Evolutionary conservation across 2,329 filamentous ascomycete genomes (phyloP).

Genomic region (Boeremia exigua): DNA sequence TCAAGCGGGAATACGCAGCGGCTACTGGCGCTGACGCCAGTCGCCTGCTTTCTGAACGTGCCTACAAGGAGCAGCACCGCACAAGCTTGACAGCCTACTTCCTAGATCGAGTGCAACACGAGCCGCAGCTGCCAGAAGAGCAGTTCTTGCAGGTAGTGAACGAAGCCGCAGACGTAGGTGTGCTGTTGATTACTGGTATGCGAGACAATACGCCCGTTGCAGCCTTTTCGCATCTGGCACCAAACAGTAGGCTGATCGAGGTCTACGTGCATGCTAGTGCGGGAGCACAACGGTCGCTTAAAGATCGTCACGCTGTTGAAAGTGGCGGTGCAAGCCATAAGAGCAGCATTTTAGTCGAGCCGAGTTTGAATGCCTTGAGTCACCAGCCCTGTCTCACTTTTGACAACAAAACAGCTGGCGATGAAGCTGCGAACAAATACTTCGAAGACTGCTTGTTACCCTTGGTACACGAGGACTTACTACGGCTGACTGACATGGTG

Average conservation of each 20-base stretch:
- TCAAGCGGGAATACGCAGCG: conserved; percentile 62
- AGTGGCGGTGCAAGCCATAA: too few species aligned
- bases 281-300: neutral
- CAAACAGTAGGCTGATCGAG: neutral
- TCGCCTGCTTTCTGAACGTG: neutral
- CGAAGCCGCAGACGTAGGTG: neutral
- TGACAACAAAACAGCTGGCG: neutral
- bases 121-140: neutral
- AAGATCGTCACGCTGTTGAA: neutral
- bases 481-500: neutral
- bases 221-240: neutral
- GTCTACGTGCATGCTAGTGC: neutral
- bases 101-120: neutral
- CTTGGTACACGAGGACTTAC: neutral
- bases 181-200: neutral
- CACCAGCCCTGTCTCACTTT: neutral
- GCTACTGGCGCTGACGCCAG: conserved; percentile 54
- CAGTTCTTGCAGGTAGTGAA: neutral
- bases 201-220: neutral
- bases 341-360: too few species aligned
- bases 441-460: neutral
- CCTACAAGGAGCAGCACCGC: neutral
- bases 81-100: neutral
- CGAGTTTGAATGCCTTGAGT: neutral
- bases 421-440: neutral